Evolutionary conservation across 1,284 basidiomycete genomes (phyloP).

Genomic region (Bondarzewia mesenterica): DNA sequence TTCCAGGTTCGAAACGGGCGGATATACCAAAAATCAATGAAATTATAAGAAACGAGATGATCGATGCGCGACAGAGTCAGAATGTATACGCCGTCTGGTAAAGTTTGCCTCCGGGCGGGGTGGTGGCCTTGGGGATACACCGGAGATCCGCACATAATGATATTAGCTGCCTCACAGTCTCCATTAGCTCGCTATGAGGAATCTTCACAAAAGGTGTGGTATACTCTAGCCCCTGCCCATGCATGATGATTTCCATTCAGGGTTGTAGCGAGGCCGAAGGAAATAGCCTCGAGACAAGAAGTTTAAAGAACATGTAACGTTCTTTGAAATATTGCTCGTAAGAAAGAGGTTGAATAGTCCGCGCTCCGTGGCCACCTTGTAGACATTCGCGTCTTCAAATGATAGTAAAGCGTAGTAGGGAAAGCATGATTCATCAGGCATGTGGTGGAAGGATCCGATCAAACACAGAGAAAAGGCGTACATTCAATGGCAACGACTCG

Average conservation of each 20-base stretch:
- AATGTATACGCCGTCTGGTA: neutral
- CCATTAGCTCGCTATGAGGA: no score
- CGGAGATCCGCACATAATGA: constrained; percentile 13
- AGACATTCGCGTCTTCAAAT: neutral
- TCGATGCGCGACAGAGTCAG: neutral
- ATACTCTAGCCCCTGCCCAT: constrained; percentile 2
- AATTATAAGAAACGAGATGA: constrained; percentile 9
- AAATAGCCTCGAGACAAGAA: constrained; percentile 10
- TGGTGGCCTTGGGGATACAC: constrained; percentile 15
- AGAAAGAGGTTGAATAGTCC: neutral
- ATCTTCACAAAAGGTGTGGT: constrained; percentile 13
- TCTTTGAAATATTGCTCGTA: neutral
- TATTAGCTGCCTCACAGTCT: constrained; percentile 9
- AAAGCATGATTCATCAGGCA: neutral
- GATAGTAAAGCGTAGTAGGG: neutral
- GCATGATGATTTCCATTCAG: constrained; percentile 17
- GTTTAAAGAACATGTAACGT: neutral
- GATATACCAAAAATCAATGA: constrained; percentile 12
- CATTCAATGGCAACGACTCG: no score
- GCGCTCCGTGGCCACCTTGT: neutral
- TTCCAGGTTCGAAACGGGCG: constrained; percentile 1
- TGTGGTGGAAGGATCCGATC: no score
- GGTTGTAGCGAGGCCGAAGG: constrained; percentile 14
- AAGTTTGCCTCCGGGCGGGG: constrained; percentile 1
- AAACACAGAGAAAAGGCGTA: no score